These are phyloP conservation scores for Wallemia mellicola DNA, from an alignment of 1,284 basidiomycete species.

Conservation along the genomic window DNA sequence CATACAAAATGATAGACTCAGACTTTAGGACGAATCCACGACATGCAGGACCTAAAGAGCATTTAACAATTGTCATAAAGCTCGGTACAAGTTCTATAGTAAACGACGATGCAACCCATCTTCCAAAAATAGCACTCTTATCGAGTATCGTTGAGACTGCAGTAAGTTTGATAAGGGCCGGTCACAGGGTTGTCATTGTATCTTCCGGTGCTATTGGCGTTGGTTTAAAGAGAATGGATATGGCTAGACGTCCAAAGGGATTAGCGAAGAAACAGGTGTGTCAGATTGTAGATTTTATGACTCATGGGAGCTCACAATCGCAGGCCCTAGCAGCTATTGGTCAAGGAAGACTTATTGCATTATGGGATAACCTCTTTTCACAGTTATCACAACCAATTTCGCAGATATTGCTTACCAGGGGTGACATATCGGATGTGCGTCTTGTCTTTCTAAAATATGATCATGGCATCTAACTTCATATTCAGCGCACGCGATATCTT, in stretches of 20 bases:
- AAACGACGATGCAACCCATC: constrained; percentile 49
- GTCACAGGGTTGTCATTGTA: constrained; percentile 82
- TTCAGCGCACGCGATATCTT: constrained; percentile 62
- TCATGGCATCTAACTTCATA: not conserved
- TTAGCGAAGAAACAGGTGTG: constrained; percentile 63
- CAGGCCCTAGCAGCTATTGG: constrained; percentile 87
- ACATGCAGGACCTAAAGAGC: not conserved
- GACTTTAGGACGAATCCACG: not conserved
- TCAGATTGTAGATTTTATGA: not conserved
- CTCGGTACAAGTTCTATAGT: constrained; percentile 85
- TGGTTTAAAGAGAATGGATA: constrained; percentile 65
- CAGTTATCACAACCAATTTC: constrained; percentile 83
- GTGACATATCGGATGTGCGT: constrained; percentile 83
- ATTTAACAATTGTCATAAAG: constrained; percentile 49
- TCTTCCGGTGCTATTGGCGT: constrained; percentile 91
- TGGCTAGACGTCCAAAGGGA: constrained; percentile 47
- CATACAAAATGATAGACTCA: not conserved
- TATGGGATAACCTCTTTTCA: constrained; percentile 88
- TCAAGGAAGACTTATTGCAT: constrained; percentile 74
- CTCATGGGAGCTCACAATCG: not conserved
- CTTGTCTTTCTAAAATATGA: not conserved
- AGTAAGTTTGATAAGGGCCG: constrained; percentile 38
- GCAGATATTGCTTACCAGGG: constrained; percentile 72
- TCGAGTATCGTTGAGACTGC: constrained; percentile 81
- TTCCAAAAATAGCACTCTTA: constrained; percentile 64